Evolutionary conservation across 2,329 filamentous ascomycete genomes (phyloP).

Genomic region (Pyrenophora graminea): DNA sequence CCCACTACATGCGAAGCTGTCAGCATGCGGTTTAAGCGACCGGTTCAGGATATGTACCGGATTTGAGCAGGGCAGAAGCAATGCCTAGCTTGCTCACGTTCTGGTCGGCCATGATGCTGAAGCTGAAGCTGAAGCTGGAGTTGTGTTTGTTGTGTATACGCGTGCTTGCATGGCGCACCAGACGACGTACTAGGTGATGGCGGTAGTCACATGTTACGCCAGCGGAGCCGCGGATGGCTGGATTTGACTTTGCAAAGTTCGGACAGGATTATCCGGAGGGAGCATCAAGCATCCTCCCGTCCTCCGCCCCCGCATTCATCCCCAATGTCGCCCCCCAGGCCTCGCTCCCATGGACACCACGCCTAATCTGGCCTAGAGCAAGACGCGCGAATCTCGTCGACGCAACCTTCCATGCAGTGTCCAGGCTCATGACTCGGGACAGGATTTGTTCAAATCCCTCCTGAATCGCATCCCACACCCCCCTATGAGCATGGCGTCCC

Average conservation of each 20-base stretch:
- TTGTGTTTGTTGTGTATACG: neutral
- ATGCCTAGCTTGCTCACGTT: conserved; percentile 41
- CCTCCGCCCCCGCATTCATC: too few relatives aligned
- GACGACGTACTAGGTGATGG: neutral
- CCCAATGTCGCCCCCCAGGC: too few relatives aligned
- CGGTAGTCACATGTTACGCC: neutral
- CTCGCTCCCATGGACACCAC: neutral
- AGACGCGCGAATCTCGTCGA: neutral
- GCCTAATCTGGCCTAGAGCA: neutral
- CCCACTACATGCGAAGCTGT: conserved; percentile 25
- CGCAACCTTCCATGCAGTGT: neutral
- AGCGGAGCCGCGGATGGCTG: too few relatives aligned
- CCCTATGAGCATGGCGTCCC: conserved; percentile 26
- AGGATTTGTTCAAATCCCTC: conserved; percentile 7
- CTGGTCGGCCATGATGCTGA: conserved; percentile 31
- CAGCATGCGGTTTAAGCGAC: neutral
- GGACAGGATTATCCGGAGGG: conserved; percentile 6
- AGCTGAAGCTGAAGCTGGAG: neutral
- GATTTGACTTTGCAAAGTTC: neutral
- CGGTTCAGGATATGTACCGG: conserved; percentile 24
- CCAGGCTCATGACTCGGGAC: conserved; percentile 18
- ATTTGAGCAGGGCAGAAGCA: conserved; percentile 36
- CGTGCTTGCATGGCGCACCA: neutral
- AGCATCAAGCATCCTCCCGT: too few relatives aligned
- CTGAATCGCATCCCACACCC: conserved; percentile 19